Conservation (phyloP, 495 filamentous ascomycete species). For the Xylaria flabelliformis region DNA sequence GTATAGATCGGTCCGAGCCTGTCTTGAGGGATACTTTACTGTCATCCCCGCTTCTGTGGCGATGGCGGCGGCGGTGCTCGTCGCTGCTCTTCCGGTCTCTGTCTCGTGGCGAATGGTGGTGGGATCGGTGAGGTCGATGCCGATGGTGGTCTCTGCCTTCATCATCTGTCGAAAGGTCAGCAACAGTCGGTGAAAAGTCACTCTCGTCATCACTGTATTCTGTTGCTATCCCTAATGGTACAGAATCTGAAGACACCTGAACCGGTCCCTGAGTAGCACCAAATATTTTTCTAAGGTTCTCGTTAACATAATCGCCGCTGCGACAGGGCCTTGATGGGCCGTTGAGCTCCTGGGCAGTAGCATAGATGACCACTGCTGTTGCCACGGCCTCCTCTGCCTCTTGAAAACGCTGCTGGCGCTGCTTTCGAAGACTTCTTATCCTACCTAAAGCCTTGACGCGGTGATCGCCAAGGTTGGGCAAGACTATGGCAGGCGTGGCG, state of each 20-base stretch:
- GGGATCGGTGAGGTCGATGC: slow-evolving; percentile 44
- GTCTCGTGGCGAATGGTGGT: slow-evolving; percentile 41
- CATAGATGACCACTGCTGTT: slow-evolving; percentile 55
- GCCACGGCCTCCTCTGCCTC: slow-evolving; percentile 53
- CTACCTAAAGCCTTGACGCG: slow-evolving; percentile 47
- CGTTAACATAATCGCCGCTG: slow-evolving; percentile 30
- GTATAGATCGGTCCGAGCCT: slow-evolving; percentile 42
- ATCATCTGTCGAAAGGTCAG: slow-evolving; percentile 57
- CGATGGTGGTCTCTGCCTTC: slow-evolving; percentile 44
- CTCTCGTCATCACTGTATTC: slow-evolving; percentile 37
- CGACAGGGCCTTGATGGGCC: slow-evolving; percentile 34
- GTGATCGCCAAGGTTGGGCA: slow-evolving; percentile 52
- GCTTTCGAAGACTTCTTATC: slow-evolving; percentile 46
- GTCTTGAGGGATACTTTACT: slow-evolving; percentile 43
- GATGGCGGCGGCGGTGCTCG: slow-evolving; percentile 30
- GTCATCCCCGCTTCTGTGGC: slow-evolving; percentile 42
- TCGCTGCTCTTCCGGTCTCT: slow-evolving; percentile 23
- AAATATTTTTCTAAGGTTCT: slow-evolving; percentile 23
- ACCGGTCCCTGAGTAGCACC: slow-evolving; percentile 28
- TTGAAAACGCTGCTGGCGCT: slow-evolving; percentile 47
- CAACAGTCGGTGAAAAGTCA: slow-evolving; percentile 44
- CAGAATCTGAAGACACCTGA: slow-evolving; percentile 32
- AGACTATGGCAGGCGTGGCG: slow-evolving; percentile 50
- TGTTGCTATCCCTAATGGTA: slow-evolving; percentile 31
- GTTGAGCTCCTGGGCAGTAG: slow-evolving; percentile 48